Evolutionary conservation across 2,329 filamentous ascomycete species (phyloP).

Genomic region (Colletotrichum incanum): DNA sequence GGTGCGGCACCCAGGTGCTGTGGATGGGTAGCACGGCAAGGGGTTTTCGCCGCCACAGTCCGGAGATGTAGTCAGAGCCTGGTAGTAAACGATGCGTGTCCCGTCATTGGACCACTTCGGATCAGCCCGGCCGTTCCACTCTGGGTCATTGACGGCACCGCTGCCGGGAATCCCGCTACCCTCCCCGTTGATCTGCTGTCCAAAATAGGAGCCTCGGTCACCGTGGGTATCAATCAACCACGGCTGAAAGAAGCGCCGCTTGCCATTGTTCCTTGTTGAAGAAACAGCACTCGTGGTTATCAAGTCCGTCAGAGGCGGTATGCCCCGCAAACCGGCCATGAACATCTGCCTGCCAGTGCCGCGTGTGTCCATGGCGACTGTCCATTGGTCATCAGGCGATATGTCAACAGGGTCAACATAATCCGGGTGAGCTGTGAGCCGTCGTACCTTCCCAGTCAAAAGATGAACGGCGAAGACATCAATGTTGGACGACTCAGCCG

Average conservation of each 20-base stretch:
- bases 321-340: constrained; percentile 51
- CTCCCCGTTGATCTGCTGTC: constrained; percentile 56
- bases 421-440: constrained; percentile 57
- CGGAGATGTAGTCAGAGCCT: constrained; percentile 53
- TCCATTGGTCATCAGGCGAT: constrained; percentile 57
- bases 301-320: constrained; percentile 57
- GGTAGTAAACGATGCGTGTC: constrained; percentile 58
- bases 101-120: constrained; percentile 57
- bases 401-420: constrained; percentile 58
- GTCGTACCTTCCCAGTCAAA: constrained; percentile 54
- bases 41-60: constrained; percentile 59
- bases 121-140: constrained; percentile 62
- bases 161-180: constrained; percentile 46
- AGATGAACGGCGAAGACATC: constrained; percentile 58
- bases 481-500: constrained; percentile 58
- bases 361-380: constrained; percentile 58
- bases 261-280: constrained; percentile 60
- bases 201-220: constrained; percentile 59
- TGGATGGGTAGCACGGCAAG: constrained; percentile 56
- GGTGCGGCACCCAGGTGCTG: constrained; percentile 53
- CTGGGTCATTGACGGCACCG: constrained; percentile 56
- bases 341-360: constrained; percentile 56
- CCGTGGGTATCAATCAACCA: constrained; percentile 58
- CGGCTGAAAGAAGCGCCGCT: constrained; percentile 59
- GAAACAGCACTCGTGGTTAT: constrained; percentile 49